These are phyloP conservation scores for Microcyclosporella mali DNA, from an alignment of 2,329 filamentous ascomycete species.

Conservation along the genomic window DNA sequence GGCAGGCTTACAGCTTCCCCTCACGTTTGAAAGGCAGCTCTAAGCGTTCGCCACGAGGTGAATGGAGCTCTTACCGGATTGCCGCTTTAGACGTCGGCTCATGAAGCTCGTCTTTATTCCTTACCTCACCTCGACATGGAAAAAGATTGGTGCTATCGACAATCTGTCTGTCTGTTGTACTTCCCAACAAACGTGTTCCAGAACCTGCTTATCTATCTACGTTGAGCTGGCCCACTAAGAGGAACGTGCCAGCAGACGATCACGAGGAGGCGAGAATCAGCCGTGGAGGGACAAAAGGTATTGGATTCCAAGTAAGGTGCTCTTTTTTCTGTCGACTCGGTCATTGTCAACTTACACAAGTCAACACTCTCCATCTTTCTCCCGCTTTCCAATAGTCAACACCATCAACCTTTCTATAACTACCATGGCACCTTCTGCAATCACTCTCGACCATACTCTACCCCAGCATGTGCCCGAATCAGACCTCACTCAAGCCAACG, in stretches of 20 bases:
- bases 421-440: constrained; percentile 21
- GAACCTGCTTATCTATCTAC: too few species aligned
- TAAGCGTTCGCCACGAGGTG: constrained; percentile 3
- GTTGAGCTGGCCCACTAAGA: too few species aligned
- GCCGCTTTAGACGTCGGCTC: neutral
- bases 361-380: neutral
- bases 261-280: too few species aligned
- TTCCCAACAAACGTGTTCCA: too few species aligned
- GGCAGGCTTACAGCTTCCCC: neutral
- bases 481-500: constrained; percentile 18
- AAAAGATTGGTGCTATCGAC: neutral
- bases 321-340: neutral
- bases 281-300: too few species aligned
- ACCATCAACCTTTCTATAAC: neutral
- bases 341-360: constrained; percentile 1
- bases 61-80: neutral
- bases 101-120: neutral
- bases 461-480: constrained; percentile 22
- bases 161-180: too few species aligned
- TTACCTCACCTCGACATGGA: neutral
- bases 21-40: neutral
- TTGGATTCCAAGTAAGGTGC: too few species aligned
- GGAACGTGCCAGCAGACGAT: too few species aligned
- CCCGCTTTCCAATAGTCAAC: neutral
- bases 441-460: constrained; percentile 21